These are phyloP conservation scores for Alnus glutinosa DNA, from an alignment of 306 rosid species.

Conservation along the genomic window DNA sequence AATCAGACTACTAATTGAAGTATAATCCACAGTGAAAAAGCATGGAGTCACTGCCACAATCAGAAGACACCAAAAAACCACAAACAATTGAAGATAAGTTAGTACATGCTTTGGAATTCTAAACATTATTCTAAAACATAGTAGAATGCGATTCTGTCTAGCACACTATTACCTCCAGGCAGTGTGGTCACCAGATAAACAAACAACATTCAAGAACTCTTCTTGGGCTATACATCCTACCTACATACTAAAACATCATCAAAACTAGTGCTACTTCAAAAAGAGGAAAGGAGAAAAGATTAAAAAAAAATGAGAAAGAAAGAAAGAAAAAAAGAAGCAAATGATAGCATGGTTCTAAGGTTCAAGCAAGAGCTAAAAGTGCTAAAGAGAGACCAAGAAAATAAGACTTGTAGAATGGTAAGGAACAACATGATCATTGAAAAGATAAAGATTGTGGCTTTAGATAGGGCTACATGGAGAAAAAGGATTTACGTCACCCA, in stretches of 20 bases:
- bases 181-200: background rate
- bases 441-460: too few relatives aligned
- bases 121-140: background rate
- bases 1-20: background rate
- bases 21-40: background rate
- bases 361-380: too few relatives aligned
- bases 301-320: too few relatives aligned
- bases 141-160: background rate
- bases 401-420: too few relatives aligned
- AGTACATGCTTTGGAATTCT: background rate
- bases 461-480: too few relatives aligned
- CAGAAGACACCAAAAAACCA: background rate
- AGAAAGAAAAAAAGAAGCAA: too few relatives aligned
- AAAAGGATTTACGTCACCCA: too few relatives aligned
- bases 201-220: background rate
- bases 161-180: background rate
- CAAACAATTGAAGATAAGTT: background rate
- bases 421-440: too few relatives aligned
- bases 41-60: background rate
- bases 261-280: background rate
- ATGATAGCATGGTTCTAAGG: background rate
- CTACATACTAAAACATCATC: background rate
- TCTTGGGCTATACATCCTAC: background rate
- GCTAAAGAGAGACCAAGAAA: too few relatives aligned
- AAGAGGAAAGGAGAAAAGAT: background rate